Conservation (phyloP, 495 filamentous ascomycete species). For the Trichoderma orchidacearum region DNA sequence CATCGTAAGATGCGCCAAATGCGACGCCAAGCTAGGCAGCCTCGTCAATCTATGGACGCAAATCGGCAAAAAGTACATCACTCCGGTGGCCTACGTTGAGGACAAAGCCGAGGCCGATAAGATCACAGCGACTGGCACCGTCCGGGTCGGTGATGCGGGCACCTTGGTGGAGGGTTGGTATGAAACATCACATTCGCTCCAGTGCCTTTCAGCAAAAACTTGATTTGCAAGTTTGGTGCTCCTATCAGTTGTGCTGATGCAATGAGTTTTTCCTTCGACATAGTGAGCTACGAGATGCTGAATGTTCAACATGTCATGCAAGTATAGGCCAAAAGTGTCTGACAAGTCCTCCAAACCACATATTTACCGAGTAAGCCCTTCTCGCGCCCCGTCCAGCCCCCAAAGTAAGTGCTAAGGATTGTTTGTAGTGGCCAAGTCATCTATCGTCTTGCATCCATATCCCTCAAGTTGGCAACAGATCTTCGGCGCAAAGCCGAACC, state of each 20-base stretch:
- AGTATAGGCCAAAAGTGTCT: slow-evolving; percentile 17
- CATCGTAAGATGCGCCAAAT: slow-evolving; percentile 23
- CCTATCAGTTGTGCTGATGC: no score
- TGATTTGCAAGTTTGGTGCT: slow-evolving; percentile 4
- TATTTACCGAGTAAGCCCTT: slow-evolving; percentile 15
- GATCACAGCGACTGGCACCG: slow-evolving; percentile 6
- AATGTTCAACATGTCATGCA: slow-evolving; percentile 13
- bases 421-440: slow-evolving; percentile 1
- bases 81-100: slow-evolving; percentile 17
- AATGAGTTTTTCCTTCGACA: not conserved
- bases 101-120: slow-evolving; percentile 5
- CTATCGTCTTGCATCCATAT: not conserved
- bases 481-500: slow-evolving; percentile 5
- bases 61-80: slow-evolving; percentile 28
- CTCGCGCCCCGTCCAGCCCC: not conserved
- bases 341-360: slow-evolving; percentile 18
- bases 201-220: not conserved
- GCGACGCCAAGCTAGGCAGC: slow-evolving; percentile 17
- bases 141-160: slow-evolving; percentile 12
- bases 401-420: not conserved
- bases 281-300: slow-evolving; percentile 17
- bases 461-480: not conserved
- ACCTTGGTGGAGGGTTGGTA: slow-evolving; percentile 22
- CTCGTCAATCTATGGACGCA: slow-evolving; percentile 30
- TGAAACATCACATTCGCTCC: not conserved